Percentiles rank a stretch among this genome's conserved stretches.
Evolutionary conservation across 768 basidiomycete genomes (phyloP).

Genomic region (Leccinum arenicola): DNA sequence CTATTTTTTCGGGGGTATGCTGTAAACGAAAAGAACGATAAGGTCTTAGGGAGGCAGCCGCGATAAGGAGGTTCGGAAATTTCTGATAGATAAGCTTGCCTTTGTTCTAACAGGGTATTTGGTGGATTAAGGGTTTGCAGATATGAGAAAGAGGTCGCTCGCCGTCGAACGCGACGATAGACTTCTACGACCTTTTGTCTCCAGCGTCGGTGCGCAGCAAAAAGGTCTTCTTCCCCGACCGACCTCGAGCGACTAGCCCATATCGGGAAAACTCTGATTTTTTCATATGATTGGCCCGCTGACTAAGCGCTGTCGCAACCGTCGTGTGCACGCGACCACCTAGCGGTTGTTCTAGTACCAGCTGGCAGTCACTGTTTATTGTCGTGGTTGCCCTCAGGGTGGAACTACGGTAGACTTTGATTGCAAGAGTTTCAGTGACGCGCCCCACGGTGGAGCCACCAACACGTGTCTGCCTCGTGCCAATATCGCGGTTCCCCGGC

Average conservation of each 20-base stretch:
- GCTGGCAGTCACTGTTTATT: background rate
- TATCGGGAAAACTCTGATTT: slow-evolving; percentile 16
- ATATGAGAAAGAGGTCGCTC: background rate
- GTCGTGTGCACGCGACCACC: slow-evolving; percentile 15
- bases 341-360: background rate
- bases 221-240: slow-evolving; percentile 7
- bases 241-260: slow-evolving; percentile 1
- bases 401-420: background rate
- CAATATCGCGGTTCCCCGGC: slow-evolving; percentile 17
- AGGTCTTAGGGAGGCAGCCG: slow-evolving; percentile 20
- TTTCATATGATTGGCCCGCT: slow-evolving; percentile 31
- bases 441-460: background rate
- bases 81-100: slow-evolving; percentile 33
- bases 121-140: background rate
- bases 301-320: slow-evolving; percentile 21
- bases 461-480: slow-evolving; percentile 19
- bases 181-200: background rate
- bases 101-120: slow-evolving; percentile 28
- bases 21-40: slow-evolving; percentile 34
- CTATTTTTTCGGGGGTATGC: slow-evolving; percentile 33
- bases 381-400: background rate
- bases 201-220: slow-evolving; percentile 11
- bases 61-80: slow-evolving; percentile 30
- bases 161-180: background rate
- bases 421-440: background rate